Conservation (phyloP, 345 rosid species). For the Rhizophora mangle region DNA sequence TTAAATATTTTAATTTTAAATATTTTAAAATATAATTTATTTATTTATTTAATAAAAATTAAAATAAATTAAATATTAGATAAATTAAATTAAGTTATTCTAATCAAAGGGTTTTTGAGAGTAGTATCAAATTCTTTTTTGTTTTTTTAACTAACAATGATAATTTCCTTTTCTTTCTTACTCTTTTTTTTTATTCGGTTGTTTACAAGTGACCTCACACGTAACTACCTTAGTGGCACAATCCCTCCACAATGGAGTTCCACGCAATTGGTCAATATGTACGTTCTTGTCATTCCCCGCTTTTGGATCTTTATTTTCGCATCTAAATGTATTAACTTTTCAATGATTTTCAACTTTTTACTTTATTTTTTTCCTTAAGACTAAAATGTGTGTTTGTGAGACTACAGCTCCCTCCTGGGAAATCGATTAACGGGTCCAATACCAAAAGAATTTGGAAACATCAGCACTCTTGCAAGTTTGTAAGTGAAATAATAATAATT, state of each 20-base stretch:
- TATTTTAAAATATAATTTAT: too few species aligned
- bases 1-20: too few species aligned
- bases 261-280: slow-evolving; percentile 35
- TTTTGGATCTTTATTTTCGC: too few species aligned
- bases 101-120: too few species aligned
- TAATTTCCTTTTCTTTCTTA: not conserved
- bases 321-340: too few species aligned
- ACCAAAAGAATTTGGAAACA: slow-evolving; percentile 50
- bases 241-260: slow-evolving; percentile 52
- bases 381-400: not conserved
- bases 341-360: not conserved
- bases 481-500: slow-evolving; percentile 15
- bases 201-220: slow-evolving; percentile 39
- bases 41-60: too few species aligned
- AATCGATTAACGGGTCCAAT: slow-evolving; percentile 48
- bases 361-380: not conserved
- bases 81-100: too few species aligned
- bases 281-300: not conserved
- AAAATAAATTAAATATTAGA: too few species aligned
- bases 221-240: slow-evolving; percentile 52
- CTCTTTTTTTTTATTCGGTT: not conserved
- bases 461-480: slow-evolving; percentile 38
- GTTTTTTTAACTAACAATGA: too few species aligned
- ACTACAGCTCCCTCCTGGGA: slow-evolving; percentile 41
- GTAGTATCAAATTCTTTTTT: too few species aligned